These are phyloP conservation scores for Boletus eberwhitei DNA, from an alignment of 768 basidiomycete genomes.

Conservation along the genomic window DNA sequence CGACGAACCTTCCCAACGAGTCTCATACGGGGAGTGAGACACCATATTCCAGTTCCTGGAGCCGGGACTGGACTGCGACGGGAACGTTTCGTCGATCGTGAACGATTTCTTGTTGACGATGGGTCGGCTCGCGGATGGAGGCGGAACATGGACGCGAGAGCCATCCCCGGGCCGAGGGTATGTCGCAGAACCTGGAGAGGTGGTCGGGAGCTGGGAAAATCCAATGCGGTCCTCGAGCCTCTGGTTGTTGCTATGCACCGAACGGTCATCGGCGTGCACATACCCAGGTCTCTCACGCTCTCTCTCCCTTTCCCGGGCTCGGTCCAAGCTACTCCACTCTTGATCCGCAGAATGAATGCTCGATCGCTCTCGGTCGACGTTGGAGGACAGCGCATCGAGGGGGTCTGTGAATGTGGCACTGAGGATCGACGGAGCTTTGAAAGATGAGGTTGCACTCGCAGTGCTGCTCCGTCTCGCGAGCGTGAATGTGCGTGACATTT, in stretches of 20 bases:
- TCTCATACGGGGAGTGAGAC: slow-evolving; percentile 27
- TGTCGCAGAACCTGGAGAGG: slow-evolving; percentile 15
- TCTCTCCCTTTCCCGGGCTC: slow-evolving; percentile 22
- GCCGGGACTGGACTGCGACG: slow-evolving; percentile 21
- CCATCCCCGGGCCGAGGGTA: slow-evolving; percentile 11
- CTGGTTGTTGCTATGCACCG: slow-evolving; percentile 9
- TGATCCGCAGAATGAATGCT: slow-evolving; percentile 27
- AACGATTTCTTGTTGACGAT: slow-evolving; percentile 30
- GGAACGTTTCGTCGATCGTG: slow-evolving; percentile 24
- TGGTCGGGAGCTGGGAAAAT: slow-evolving; percentile 4
- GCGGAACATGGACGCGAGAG: slow-evolving; percentile 18
- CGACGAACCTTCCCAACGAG: slow-evolving; percentile 26
- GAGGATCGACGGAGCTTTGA: slow-evolving; percentile 40
- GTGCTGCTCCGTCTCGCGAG: slow-evolving; percentile 47
- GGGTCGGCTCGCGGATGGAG: slow-evolving; percentile 32
- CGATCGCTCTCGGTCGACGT: slow-evolving; percentile 25
- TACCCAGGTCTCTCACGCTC: slow-evolving; percentile 21
- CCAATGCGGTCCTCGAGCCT: slow-evolving; percentile 18
- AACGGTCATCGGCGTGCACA: slow-evolving; percentile 24
- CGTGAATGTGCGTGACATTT: slow-evolving; percentile 39
- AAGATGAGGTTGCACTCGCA: slow-evolving; percentile 48
- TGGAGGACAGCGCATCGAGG: slow-evolving; percentile 18
- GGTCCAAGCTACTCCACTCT: slow-evolving; percentile 27
- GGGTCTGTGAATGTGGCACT: slow-evolving; percentile 36
- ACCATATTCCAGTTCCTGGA: slow-evolving; percentile 18